Percentiles rank a stretch among this genome's conserved stretches.
These are phyloP conservation scores for Selaginella moellendorffii DNA, from an alignment of 75 land plant species.

Conservation along the genomic window DNA sequence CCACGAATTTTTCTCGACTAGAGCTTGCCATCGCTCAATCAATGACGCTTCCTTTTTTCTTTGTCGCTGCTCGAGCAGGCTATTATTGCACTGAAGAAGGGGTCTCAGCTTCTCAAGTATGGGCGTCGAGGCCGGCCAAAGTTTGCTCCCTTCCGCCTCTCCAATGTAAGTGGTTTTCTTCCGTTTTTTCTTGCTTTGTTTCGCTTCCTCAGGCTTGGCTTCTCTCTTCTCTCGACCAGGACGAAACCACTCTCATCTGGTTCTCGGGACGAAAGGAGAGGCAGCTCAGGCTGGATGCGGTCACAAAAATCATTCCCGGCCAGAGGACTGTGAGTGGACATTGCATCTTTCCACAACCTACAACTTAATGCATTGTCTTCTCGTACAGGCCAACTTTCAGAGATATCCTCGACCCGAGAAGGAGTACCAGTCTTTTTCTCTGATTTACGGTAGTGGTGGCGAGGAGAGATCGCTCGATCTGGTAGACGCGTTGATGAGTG, in stretches of 20 bases:
- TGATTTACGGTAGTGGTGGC: constrained; percentile 43
- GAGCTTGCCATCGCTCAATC: no score
- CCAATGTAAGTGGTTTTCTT: constrained; percentile 36
- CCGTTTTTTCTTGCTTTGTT: neutral
- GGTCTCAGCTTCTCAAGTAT: constrained; percentile 54
- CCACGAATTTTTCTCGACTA: no score
- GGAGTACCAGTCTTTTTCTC: constrained; percentile 69
- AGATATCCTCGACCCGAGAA: constrained; percentile 66
- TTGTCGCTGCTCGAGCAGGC: no score
- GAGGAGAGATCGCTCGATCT: constrained; percentile 60
- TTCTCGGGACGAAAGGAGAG: constrained; percentile 45
- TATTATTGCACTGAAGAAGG: constrained; percentile 60
- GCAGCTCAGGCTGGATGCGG: constrained; percentile 32
- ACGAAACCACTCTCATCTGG: constrained; percentile 57
- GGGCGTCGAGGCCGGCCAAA: constrained; percentile 77
- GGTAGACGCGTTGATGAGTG: constrained; percentile 44
- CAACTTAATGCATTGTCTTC: neutral
- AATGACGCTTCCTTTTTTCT: no score
- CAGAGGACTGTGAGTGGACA: constrained; percentile 53
- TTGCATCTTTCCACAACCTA: neutral
- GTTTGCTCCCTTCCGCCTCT: constrained; percentile 68
- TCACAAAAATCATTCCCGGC: constrained; percentile 44
- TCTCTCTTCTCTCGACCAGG: constrained; percentile 30
- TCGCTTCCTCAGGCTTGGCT: neutral
- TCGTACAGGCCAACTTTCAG: constrained; percentile 45